Evolutionary conservation across 306 rosid species (phyloP).

Genomic region (Corylus heterophylla): DNA sequence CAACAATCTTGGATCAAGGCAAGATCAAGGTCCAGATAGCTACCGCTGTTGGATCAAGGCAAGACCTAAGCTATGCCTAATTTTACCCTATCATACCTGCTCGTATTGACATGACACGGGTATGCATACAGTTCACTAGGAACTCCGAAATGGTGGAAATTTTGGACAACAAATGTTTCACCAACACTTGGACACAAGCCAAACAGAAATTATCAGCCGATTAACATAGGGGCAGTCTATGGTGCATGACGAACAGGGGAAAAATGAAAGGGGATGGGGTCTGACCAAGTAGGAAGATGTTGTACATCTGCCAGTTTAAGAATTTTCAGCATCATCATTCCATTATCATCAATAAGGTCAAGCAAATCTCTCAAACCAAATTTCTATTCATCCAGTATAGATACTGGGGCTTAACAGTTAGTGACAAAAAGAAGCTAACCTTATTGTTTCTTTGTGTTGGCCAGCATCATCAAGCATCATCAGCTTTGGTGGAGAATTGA

Average conservation of each 20-base stretch:
- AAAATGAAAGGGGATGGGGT: not conserved
- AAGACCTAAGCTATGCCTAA: not conserved
- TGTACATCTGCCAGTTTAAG: not conserved
- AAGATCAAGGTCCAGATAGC: not conserved
- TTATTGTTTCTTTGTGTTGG: conserved; percentile 78
- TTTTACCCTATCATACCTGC: not conserved
- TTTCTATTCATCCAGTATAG: not conserved
- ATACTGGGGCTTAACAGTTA: not conserved
- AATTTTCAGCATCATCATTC: not conserved
- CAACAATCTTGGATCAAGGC: not conserved
- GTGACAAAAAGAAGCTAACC: conserved; percentile 39
- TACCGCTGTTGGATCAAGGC: not conserved
- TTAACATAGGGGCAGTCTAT: not conserved
- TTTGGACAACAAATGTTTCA: not conserved
- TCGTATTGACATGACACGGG: not conserved
- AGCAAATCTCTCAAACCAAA: not conserved
- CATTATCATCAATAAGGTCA: not conserved
- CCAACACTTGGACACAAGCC: not conserved
- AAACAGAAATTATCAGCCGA: not conserved
- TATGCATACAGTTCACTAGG: not conserved
- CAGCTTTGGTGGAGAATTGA: conserved; percentile 91
- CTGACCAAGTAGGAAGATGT: not conserved
- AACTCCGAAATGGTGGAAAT: not conserved
- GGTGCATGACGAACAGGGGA: not conserved
- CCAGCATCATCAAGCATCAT: conserved; percentile 78